Evolutionary conservation across 2,329 filamentous ascomycete genomes (phyloP), one percentile per base, ranked within the genome.

Genomic region (Blastomyces parvus): DNA sequence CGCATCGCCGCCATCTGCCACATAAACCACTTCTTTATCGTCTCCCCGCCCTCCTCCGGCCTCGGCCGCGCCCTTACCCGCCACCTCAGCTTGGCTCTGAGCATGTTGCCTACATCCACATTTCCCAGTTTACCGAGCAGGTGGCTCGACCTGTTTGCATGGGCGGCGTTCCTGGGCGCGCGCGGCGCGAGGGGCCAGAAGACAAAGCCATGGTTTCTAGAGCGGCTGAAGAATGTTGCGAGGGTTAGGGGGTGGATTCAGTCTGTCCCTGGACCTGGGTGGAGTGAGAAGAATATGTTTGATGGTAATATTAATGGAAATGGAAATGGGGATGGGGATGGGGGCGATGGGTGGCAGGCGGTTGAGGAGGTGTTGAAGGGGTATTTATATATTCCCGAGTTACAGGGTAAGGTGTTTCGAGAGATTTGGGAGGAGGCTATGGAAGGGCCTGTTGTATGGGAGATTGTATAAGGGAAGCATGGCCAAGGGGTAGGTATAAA

Each of bases 101-200:
- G 60, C 30, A 65, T 55, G 19, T 74, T 67, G 44, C 64, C 66
- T 25, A 33, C 60, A 65, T 48, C 65, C 62, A 17, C 52, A 65
- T 25, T 53, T 8, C 57, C 67, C 67, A 9, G 57, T 64, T 27
- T 63, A 56, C 27, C 59, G 67, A 52, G 64, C 66, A 5, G 68
- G 66, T 48, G 67, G 67, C 65, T 69, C 48, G 69, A 66, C 22
- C 65, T 74, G 9, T 65, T 73, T 52, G 70, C 70, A 3, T 76
- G 74, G 74, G 70, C 68, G 8, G 62, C 73, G 17, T 74, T 75
- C 38, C 64, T 75, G 30, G 73, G 72, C 14, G 73, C 72, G n/a
- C 70, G 73, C 42, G 68, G 70, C 17, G 71, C 73, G 6, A 59
- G 64, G n/a, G 69, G 68, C 9, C 71, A 73, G 33, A n/a, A 63